Base-by-base conservation (phyloP, 257 asterid species). In the Solanum habrochaites region DNA sequence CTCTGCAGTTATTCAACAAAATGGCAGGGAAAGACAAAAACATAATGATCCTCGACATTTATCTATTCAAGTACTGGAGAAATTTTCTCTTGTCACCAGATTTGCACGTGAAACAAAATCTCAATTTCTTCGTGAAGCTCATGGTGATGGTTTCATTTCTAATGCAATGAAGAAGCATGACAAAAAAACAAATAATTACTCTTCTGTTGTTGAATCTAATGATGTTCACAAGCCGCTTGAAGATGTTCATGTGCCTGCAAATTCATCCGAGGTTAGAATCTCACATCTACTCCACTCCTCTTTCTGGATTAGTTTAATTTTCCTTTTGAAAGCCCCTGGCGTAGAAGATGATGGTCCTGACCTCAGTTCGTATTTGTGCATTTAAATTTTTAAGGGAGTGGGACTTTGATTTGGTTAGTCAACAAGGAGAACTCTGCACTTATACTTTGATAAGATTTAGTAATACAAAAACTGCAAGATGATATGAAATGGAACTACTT, bases 51-150 rank as follows among this genome's bases (percentile, higher is more conserved):
- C 99, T 73, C 94, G 95, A 71, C 98, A 97, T 89, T 90, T 97
- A 86, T 95, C 99, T 77, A 94, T 97, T 86, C 96, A 96, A 86
- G 99, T 97, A 16, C 88, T 97, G 92, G 99, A 97, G 92, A 97
- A 96, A 91, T 97, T 96, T 87, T 97, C 99, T 39, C 98, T 96
- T 86, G 99, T 96, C 85, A 97, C 99, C 58, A 90, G 97, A 90
- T 94, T 97, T 92, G 99, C 99, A 83, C 99, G 99, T 85, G 99
- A 97, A 95, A 93, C 99, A 84, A 97, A 98, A 90, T 96, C 98
- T 85, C 99, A 97, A 91, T 92, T 97, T 82, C 96, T 96, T 86
- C 94, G 98, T 87, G 99, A 97, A 70, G 89, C 91, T 90, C 91
- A 87, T 42, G 75, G 88, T 90, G 98, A 96, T 90, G 91, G 91